Percentiles rank a stretch among this genome's conserved stretches.
phyloP scores from a whole-genome alignment of 352 stramenopile genomes.

The Phytophthora rubi region DNA sequence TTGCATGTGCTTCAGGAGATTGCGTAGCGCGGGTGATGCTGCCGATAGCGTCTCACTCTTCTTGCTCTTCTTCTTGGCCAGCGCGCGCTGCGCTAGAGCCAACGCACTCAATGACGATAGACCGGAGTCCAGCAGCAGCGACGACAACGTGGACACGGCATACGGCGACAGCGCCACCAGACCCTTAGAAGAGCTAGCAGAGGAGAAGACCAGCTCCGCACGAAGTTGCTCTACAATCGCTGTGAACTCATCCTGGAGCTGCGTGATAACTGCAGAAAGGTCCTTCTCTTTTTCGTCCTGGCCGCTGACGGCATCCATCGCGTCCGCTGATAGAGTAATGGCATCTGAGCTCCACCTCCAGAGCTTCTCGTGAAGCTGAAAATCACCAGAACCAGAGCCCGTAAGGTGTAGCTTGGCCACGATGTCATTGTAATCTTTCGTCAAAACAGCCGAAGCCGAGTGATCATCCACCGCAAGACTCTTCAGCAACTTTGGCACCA shows the following conservation, averaged over 20 bases:
- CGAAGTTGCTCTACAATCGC: constrained; percentile 35
- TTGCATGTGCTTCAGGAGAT: constrained; percentile 68
- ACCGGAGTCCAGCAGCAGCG: constrained; percentile 65
- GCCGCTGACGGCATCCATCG: no score
- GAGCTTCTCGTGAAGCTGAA: constrained; percentile 20
- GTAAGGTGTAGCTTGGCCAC: constrained; percentile 36
- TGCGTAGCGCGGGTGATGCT: constrained; percentile 45
- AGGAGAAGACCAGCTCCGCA: constrained; percentile 24
- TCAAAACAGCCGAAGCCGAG: constrained; percentile 31
- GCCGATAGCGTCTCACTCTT: constrained; percentile 54
- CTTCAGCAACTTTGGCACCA: constrained; percentile 60
- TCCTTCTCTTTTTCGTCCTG: not conserved
- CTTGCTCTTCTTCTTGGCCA: constrained; percentile 73
- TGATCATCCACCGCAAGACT: constrained; percentile 39
- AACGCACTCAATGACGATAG: constrained; percentile 63
- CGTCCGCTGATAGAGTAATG: no score
- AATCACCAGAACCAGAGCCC: constrained; percentile 6
- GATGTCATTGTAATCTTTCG: constrained; percentile 45
- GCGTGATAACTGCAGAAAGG: constrained; percentile 24
- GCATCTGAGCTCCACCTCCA: no score
- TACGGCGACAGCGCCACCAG: constrained; percentile 50
- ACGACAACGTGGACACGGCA: constrained; percentile 54
- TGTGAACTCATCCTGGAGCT: constrained; percentile 42
- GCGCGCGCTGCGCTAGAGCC: constrained; percentile 45
- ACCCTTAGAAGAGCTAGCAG: constrained; percentile 2